Conservation (phyloP, 352 stramenopile species). For the Phytopythium oedochilum region DNA sequence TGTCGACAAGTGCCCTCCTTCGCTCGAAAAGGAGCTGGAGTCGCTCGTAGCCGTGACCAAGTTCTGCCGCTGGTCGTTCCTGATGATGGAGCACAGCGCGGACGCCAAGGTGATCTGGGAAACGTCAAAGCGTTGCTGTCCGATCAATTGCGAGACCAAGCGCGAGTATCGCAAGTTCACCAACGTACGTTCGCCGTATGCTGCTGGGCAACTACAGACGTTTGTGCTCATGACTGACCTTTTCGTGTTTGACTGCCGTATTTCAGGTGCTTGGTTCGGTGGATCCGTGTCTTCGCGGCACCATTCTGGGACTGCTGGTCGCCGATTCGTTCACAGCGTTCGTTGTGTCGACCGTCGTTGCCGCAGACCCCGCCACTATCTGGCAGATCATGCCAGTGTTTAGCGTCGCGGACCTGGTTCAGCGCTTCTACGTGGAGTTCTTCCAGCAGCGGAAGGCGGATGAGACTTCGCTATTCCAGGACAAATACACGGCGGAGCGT, state of each 20-base stretch:
- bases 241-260: background rate
- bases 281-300: conserved; percentile 76
- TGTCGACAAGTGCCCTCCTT: conserved; percentile 44
- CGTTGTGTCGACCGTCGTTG: conserved; percentile 79
- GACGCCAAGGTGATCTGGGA: conserved; percentile 89
- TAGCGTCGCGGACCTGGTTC: conserved; percentile 68
- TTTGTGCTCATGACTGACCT: background rate
- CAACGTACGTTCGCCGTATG: conserved; percentile 53
- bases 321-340: conserved; percentile 88
- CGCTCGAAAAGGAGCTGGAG: conserved; percentile 79
- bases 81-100: conserved; percentile 73
- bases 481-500: conserved; percentile 46
- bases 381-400: conserved; percentile 81
- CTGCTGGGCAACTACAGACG: no score
- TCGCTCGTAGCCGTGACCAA: conserved; percentile 75
- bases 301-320: conserved; percentile 77
- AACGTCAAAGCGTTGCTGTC: conserved; percentile 79
- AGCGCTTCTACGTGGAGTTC: conserved; percentile 73
- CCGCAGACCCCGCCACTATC: conserved; percentile 54
- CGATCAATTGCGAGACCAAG: conserved; percentile 83
- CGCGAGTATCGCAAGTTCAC: conserved; percentile 87
- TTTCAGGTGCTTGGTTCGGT: conserved; percentile 76
- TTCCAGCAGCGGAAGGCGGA: conserved; percentile 58
- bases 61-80: conserved; percentile 87
- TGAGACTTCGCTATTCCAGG: conserved; percentile 59